A percentile compares a stretch with the other conserved stretches of the same genome.
These are phyloP conservation scores for Handroanthus guayacan DNA, from an alignment of 257 asterid genomes.

Conservation along the genomic window DNA sequence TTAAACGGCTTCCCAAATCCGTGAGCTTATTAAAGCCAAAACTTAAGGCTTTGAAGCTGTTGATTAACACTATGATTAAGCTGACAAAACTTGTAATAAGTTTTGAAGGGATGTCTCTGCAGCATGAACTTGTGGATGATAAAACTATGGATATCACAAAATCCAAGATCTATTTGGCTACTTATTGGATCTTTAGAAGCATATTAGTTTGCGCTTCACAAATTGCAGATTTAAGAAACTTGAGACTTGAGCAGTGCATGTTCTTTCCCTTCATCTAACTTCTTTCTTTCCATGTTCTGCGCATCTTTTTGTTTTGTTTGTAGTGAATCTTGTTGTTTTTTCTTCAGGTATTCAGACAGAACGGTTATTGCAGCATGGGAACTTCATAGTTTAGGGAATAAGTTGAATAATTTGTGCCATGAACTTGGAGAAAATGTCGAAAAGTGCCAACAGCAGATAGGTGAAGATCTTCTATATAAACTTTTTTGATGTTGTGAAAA, in stretches of 20 bases:
- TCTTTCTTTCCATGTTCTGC: slow-evolving; percentile 1
- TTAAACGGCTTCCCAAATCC: slow-evolving; percentile 50
- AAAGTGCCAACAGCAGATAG: slow-evolving; percentile 60
- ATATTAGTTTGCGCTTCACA: slow-evolving; percentile 58
- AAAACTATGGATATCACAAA: slow-evolving; percentile 42
- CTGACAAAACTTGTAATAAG: slow-evolving; percentile 47
- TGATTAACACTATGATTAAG: slow-evolving; percentile 60
- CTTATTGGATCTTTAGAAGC: slow-evolving; percentile 77
- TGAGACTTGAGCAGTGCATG: slow-evolving; percentile 79
- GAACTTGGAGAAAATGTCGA: slow-evolving; percentile 49
- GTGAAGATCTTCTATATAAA: slow-evolving; percentile 35
- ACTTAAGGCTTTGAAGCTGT: slow-evolving; percentile 54
- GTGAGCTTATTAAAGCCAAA: slow-evolving; percentile 37
- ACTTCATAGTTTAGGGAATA: slow-evolving; percentile 54
- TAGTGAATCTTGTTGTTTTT: slow-evolving; percentile 17
- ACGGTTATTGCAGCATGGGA: slow-evolving; percentile 55
- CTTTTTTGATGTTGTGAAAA: slow-evolving; percentile 13
- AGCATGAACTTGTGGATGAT: slow-evolving; percentile 54
- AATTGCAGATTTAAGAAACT: slow-evolving; percentile 53
- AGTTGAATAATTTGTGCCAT: slow-evolving; percentile 49
- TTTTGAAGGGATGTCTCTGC: slow-evolving; percentile 54
- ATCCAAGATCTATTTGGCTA: slow-evolving; percentile 55
- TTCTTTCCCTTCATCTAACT: slow-evolving; percentile 55
- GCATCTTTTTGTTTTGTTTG: background rate
- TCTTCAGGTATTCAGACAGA: slow-evolving; percentile 58